Evolutionary conservation across 2,329 filamentous ascomycete genomes (phyloP), one percentile per base, ranked within the genome.

Genomic region (Aspergillus ustus): DNA sequence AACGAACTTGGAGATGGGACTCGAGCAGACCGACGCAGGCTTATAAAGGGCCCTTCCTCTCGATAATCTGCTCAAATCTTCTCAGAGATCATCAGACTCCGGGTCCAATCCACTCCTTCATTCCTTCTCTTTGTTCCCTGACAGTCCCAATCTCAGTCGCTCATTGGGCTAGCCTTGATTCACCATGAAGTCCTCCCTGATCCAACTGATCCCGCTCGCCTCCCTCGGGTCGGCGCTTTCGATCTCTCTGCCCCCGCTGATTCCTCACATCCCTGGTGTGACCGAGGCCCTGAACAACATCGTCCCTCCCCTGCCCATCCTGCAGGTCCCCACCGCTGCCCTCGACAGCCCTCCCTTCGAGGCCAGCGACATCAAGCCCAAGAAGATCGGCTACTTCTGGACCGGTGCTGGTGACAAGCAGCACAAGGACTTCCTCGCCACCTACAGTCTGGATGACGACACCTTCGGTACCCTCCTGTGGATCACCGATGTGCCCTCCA

Each of bases 371-470:
- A 82, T 88, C 70, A 84, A 83, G 75, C 86, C 86, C 29, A 88
- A 88, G 82, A 88, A 88, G 78, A 85, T 88, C 70, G 86, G 85
- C 0, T 87, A 87, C 74, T 87, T 88, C 76, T 88, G 85, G 85
- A 87, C 85, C 56, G 85, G 82, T 19, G 79, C 86, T 37, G 86
- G 84, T 40, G 85, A 88, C 68, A 87, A 88, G 68, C 69, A 81
- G 51, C 85, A 88, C 73, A 83, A 83, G 43, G 57, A 59, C 19
- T 59, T 59, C 43, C 50, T 59, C 13, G 57, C 57, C 22, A 59
- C 57, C 15, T 59, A 59, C 43, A 59, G 57, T 53, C 43, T 59
- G 70, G 82, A 73, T 73, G 61, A 83, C 79, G 84, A 86, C 58
- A 87, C 85, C 4, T 88, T 88, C 65, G 86, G 85, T n/a, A 82